Conservation (phyloP, 257 asterid species). For the Solanum virginianum region DNA sequence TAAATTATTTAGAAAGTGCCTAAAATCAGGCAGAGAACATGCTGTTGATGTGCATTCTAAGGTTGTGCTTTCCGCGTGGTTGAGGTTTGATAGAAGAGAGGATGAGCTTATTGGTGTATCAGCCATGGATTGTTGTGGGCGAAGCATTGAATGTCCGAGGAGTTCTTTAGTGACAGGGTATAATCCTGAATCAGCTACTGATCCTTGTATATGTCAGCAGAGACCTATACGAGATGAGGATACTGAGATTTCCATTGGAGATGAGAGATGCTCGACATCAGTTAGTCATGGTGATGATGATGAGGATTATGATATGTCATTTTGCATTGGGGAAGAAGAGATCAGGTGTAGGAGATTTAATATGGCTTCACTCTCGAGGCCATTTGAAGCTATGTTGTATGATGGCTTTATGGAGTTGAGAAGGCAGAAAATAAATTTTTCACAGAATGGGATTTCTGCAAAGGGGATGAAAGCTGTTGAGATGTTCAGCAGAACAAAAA, state of each 20-base stretch:
- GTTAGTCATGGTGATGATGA: constrained; percentile 21
- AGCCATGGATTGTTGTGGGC: constrained; percentile 76
- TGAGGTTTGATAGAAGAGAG: constrained; percentile 85
- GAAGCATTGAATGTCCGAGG: constrained; percentile 73
- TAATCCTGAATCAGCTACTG: constrained; percentile 68
- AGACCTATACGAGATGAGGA: constrained; percentile 12
- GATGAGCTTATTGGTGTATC: constrained; percentile 78
- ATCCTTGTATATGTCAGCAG: constrained; percentile 43
- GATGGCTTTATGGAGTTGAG: constrained; percentile 66
- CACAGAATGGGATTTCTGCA: constrained; percentile 57
- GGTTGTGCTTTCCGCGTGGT: constrained; percentile 88
- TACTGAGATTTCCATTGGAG: constrained; percentile 2
- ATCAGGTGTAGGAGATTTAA: constrained; percentile 65
- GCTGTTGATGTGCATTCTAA: constrained; percentile 88
- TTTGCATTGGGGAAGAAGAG: constrained; percentile 78
- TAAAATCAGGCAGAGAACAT: constrained; percentile 68
- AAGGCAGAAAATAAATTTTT: constrained; percentile 60
- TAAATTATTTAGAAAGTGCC: constrained; percentile 73
- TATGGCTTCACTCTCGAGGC: constrained; percentile 71
- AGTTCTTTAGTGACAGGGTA: constrained; percentile 53
- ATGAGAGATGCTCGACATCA: constrained; percentile 64
- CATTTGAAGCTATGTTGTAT: constrained; percentile 70
- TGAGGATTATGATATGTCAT: constrained; percentile 55
- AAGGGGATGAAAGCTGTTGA: constrained; percentile 77
- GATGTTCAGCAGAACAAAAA: constrained; percentile 55